phyloP scores from a whole-genome alignment of 2,329 filamentous ascomycete genomes.

The Beauveria varroae region DNA sequence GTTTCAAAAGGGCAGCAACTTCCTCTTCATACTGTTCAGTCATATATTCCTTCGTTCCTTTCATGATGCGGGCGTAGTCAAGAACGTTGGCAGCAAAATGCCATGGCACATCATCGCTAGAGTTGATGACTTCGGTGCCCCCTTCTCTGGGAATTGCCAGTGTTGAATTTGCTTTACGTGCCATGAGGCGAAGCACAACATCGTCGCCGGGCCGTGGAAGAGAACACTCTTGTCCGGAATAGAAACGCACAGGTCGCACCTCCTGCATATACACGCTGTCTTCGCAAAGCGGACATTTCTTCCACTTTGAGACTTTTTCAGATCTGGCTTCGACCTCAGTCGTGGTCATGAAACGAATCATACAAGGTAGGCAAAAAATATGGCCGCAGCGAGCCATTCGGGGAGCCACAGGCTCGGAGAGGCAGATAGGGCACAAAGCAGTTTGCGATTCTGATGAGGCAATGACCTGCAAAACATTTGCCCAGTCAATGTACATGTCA shows the following conservation, averaged over 20 bases:
- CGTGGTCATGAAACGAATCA: conserved; percentile 94
- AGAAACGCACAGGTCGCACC: conserved; percentile 82
- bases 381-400: conserved; percentile 97
- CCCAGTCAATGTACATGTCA: conserved; percentile 86
- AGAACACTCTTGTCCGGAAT: conserved; percentile 77
- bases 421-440: conserved; percentile 87
- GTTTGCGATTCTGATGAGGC: conserved; percentile 84
- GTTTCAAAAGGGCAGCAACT: conserved; percentile 62
- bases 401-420: conserved; percentile 85
- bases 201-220: conserved; percentile 78
- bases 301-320: conserved; percentile 71
- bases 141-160: conserved; percentile 81
- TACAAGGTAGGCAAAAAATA: conserved; percentile 89
- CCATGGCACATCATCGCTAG: conserved; percentile 80
- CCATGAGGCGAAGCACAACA: conserved; percentile 80
- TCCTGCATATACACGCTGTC: conserved; percentile 91
- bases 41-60: conserved; percentile 87
- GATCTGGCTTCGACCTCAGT: conserved; percentile 60
- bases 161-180: conserved; percentile 71
- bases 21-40: conserved; percentile 70
- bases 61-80: conserved; percentile 94
- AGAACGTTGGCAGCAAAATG: conserved; percentile 88
- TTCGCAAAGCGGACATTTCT: conserved; percentile 94
- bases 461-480: conserved; percentile 81
- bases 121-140: conserved; percentile 57